Conservation (phyloP, 345 rosid genomes). For the Anastatica hierochuntica region DNA sequence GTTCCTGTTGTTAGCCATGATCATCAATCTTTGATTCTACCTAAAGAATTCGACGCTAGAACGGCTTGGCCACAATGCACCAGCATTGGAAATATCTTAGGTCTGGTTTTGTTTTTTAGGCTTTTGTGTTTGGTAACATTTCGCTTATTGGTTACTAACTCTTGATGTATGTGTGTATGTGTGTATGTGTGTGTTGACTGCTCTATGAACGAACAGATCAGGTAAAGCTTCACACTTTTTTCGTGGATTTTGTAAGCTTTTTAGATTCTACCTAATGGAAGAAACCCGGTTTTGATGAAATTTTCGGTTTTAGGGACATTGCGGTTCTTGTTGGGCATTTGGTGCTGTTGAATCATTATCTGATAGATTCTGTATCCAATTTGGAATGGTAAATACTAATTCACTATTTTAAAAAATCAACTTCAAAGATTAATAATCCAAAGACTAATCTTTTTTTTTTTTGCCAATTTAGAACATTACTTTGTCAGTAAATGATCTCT, state of each 20-base stretch:
- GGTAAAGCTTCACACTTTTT: conserved; percentile 37
- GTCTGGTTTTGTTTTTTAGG: conserved; percentile 24
- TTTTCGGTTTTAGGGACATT: conserved; percentile 63
- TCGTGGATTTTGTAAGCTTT: neutral
- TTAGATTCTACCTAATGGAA: no score
- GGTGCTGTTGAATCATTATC: conserved; percentile 94
- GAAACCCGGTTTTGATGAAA: no score
- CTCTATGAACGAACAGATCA: conserved; percentile 46
- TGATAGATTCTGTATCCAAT: conserved; percentile 91
- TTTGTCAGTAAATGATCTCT: conserved; percentile 79
- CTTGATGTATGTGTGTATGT: conserved; percentile 9
- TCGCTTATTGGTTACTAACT: conserved; percentile 26
- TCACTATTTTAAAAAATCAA: no score
- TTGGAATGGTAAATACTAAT: conserved; percentile 46
- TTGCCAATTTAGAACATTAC: conserved; percentile 50
- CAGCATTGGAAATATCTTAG: conserved; percentile 76
- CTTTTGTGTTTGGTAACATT: neutral
- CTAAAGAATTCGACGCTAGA: conserved; percentile 75
- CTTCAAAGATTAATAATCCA: neutral
- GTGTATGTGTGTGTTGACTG: neutral
- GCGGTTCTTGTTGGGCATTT: conserved; percentile 99
- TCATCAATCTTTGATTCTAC: conserved; percentile 51
- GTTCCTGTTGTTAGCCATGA: conserved; percentile 59
- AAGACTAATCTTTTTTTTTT: neutral
- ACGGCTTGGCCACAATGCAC: conserved; percentile 74